phyloP scores from a whole-genome alignment of 768 basidiomycete genomes.

The Daedaleopsis sinensis region DNA sequence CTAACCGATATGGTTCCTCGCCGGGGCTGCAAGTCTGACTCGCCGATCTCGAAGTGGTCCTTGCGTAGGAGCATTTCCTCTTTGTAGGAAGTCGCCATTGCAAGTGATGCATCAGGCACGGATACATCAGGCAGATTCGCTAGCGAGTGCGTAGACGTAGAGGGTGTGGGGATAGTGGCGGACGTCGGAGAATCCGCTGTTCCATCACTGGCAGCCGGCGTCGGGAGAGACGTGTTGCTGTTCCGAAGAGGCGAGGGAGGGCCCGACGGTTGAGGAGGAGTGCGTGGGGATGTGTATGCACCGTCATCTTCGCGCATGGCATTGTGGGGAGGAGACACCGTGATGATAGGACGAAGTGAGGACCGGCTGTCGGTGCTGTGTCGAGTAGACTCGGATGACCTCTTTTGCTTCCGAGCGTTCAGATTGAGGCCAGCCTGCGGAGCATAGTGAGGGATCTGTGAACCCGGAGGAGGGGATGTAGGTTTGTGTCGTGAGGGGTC shows the following conservation, averaged over 20 bases:
- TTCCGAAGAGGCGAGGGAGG: conserved; percentile 1
- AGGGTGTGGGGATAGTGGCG: background rate
- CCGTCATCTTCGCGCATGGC: conserved; percentile 3
- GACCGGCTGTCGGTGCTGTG: conserved; percentile 23
- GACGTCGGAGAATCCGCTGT: conserved; percentile 11
- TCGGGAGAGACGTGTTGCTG: conserved; percentile 16
- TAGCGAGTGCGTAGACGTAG: conserved; percentile 17
- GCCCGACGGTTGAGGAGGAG: conserved; percentile 10
- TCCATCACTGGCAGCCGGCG: conserved; percentile 8
- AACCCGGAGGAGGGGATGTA: background rate
- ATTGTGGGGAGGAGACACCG: conserved; percentile 28
- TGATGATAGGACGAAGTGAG: conserved; percentile 27
- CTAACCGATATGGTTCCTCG: conserved; percentile 11
- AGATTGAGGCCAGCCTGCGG: background rate
- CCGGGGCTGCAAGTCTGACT: conserved; percentile 1
- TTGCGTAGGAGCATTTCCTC: conserved; percentile 17
- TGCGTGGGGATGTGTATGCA: conserved; percentile 15
- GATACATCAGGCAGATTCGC: conserved; percentile 17
- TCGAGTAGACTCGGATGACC: conserved; percentile 27
- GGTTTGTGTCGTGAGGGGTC: background rate
- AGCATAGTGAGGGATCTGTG: background rate
- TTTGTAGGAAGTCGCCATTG: conserved; percentile 16
- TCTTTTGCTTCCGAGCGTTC: conserved; percentile 27
- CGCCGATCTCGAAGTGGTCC: conserved; percentile 17
- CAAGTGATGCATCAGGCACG: conserved; percentile 6